These are phyloP conservation scores for Stephania cephalantha DNA, from an alignment of 164 flowering plant genomes.

Conservation along the genomic window DNA sequence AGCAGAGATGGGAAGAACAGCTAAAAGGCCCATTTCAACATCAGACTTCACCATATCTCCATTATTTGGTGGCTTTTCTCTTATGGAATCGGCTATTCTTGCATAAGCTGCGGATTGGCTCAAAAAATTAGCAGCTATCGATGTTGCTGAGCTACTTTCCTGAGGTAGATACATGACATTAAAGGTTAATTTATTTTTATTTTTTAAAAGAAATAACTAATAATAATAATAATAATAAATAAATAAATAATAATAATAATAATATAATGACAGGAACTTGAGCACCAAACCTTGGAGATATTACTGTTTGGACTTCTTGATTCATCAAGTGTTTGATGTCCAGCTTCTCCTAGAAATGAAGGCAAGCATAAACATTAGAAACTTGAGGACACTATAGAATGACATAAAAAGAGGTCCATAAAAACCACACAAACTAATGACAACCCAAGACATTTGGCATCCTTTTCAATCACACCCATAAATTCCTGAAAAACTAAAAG, in stretches of 20 bases:
- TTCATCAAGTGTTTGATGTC: conserved; percentile 22
- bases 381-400: too few relatives aligned
- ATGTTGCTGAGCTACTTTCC: conserved; percentile 32
- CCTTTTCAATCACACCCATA: too few relatives aligned
- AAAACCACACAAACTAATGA: too few relatives aligned
- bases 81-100: conserved; percentile 53
- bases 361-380: neutral
- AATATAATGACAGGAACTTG: neutral
- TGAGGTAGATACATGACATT: conserved; percentile 7
- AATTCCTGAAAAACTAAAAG: too few relatives aligned
- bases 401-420: too few relatives aligned
- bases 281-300: conserved; percentile 24
- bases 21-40: conserved; percentile 36
- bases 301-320: conserved; percentile 14
- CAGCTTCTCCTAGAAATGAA: conserved; percentile 11
- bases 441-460: too few relatives aligned
- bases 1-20: conserved; percentile 83
- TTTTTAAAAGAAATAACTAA: too few relatives aligned
- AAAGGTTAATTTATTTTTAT: too few relatives aligned
- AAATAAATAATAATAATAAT: too few relatives aligned
- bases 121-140: conserved; percentile 36
- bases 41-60: conserved; percentile 26
- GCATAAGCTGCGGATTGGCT: conserved; percentile 66
- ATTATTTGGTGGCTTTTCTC: conserved; percentile 16
- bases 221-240: too few relatives aligned